Conservation (phyloP, 2,329 filamentous ascomycete genomes). For the Epichloe festucae region DNA sequence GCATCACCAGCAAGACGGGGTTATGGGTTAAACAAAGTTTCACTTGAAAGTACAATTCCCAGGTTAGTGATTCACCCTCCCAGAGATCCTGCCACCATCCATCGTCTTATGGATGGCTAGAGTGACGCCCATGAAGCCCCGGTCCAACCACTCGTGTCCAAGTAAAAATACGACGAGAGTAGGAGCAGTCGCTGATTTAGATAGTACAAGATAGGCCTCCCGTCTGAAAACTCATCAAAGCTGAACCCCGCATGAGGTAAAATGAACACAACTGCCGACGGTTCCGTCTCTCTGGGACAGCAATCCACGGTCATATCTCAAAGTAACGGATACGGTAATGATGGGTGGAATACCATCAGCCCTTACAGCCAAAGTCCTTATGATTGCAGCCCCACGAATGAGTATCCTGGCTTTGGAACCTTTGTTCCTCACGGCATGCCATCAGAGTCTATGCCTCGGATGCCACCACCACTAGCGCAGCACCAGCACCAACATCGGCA, state of each 20-base stretch:
- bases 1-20: background rate
- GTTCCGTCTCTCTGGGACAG: constrained; percentile 18
- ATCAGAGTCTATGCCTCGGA: constrained; percentile 35
- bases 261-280: constrained; percentile 22
- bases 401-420: constrained; percentile 44
- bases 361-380: constrained; percentile 50
- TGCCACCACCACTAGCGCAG: constrained; percentile 38
- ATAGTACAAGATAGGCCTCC: background rate
- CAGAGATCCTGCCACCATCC: background rate
- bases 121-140: background rate
- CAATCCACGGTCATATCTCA: constrained; percentile 18
- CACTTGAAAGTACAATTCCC: background rate
- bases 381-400: constrained; percentile 42
- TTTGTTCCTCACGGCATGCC: constrained; percentile 44
- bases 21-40: background rate
- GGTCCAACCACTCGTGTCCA: background rate
- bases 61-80: background rate
- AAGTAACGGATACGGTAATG: constrained; percentile 23
- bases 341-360: constrained; percentile 43
- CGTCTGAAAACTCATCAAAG: background rate
- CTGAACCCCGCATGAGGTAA: constrained; percentile 8
- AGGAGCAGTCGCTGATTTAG: background rate
- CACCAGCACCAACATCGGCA: constrained; percentile 6
- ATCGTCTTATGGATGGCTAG: background rate
- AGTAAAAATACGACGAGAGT: background rate